Conservation (phyloP, 371 early-diverging fungal species). For the Mortierella sp. region DNA sequence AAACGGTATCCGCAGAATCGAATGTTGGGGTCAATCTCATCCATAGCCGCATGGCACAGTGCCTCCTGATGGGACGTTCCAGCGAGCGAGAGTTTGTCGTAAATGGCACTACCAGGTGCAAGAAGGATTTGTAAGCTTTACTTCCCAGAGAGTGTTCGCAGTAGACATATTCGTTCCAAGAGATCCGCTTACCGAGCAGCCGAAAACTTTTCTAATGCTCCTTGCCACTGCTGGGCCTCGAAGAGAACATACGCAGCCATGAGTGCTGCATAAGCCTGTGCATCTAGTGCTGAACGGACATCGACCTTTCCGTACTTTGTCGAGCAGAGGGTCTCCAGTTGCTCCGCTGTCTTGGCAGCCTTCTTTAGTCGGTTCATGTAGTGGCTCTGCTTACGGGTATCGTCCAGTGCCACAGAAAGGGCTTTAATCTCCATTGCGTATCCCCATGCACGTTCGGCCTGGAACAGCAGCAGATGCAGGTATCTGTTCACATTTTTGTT, state of each 20-base stretch:
- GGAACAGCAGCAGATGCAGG: conserved; percentile 72
- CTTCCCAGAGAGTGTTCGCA: too few relatives aligned
- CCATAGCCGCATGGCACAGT: conserved; percentile 76
- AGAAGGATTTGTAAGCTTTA: not conserved
- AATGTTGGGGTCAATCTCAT: conserved; percentile 84
- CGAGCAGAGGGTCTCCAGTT: conserved; percentile 64
- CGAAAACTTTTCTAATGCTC: conserved; percentile 72
- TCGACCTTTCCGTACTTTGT: conserved; percentile 64
- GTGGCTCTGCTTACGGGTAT: conserved; percentile 77
- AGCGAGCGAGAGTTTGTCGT: conserved; percentile 70
- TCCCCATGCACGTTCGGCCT: conserved; percentile 84
- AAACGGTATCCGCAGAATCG: conserved; percentile 84
- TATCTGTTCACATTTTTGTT: conserved; percentile 47
- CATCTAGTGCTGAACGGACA: conserved; percentile 66
- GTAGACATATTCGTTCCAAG: too few relatives aligned
- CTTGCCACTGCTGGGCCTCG: conserved; percentile 79
- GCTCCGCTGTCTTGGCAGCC: conserved; percentile 67
- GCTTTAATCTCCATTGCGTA: conserved; percentile 83
- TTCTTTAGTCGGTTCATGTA: conserved; percentile 70
- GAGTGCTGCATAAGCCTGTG: conserved; percentile 78
- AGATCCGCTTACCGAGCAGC: conserved; percentile 64
- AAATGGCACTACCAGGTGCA: conserved; percentile 64
- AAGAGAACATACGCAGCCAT: conserved; percentile 77
- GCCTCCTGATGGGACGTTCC: conserved; percentile 70
- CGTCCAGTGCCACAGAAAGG: conserved; percentile 65